Base-by-base conservation (phyloP, 371 early-diverging fungal genomes). In the Batkoa obscura region DNA sequence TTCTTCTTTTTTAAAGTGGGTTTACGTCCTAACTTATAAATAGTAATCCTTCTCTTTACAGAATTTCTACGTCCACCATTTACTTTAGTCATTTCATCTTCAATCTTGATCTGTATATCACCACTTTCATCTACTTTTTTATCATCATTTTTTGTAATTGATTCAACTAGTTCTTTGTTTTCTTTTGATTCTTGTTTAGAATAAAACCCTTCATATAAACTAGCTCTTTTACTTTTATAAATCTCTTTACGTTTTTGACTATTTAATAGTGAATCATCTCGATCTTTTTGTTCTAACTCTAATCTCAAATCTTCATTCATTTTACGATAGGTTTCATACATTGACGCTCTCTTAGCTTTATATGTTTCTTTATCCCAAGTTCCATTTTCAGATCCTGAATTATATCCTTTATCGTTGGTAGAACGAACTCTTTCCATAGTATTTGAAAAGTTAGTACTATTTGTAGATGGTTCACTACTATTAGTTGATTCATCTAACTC, bases 251-350 rank as follows among this genome's bases (percentile, higher is more conserved):
- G 42, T 15, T 42, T 12, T 23, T 23, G 23, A 23, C 23, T 23
- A 23, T 23, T 23, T 23, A 23, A 23, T 23, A 23, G 23, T 23
- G 23, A 23, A 23, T 23, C 23, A 23, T 23, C 23, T 23, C 23
- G 23, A 23, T 23, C 23, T 23, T 23, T 23, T 23, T 23, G 23
- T 17, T 41, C 33, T 37, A 8, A 12, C 4, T 9, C 17, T 17
- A 47, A 47, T 12, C 32, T 42, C 13, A 46, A 5, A 17, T 45
- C 43, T 3, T 30, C 10, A 9, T 55, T 41, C 34, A 55, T 6
- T 34, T 33, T 41, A n/a, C 33, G 30, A 17, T 55, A 55, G 13
- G 56, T 55, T 23, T 55, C 56, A 13, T 55, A 55, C 56, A 55
- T 55, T 3, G 56, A 55, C 9, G 46, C 56, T 13, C 56, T 15